Conservation (phyloP, 2,329 filamentous ascomycete genomes). For the Pseudogymnoascus verrucosus region DNA sequence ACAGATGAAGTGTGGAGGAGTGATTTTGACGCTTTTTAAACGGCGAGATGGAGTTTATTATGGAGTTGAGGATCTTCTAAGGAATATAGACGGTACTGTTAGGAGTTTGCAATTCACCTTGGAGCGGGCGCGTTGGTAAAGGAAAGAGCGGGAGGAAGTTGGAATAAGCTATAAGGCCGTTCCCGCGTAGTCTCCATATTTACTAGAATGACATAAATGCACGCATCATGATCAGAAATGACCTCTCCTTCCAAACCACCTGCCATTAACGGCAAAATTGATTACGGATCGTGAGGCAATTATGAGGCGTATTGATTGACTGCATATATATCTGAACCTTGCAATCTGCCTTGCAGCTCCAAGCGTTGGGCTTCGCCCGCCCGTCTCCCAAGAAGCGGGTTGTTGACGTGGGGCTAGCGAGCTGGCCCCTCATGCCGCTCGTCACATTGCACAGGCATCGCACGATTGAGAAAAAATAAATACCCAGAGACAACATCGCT, state of each 20-base stretch:
- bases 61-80: not conserved
- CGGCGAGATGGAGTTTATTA: not conserved
- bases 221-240: not conserved
- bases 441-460: not conserved
- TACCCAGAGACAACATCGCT: not conserved
- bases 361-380: not conserved
- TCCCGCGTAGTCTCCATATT: not conserved
- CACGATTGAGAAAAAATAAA: not conserved
- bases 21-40: not conserved
- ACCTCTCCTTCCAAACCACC: not conserved
- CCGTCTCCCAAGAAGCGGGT: not conserved
- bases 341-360: not conserved
- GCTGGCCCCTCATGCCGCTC: not conserved
- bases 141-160: not conserved
- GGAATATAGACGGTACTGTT: not conserved
- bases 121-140: not conserved
- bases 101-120: not conserved
- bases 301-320: not conserved
- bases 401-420: not conserved
- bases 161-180: not conserved
- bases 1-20: not conserved
- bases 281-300: not conserved
- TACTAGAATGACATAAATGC: not conserved
- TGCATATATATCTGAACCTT: not conserved
- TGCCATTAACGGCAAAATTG: not conserved